phyloP scores from a whole-genome alignment of 75 land plant genomes.

The Cryptomeria japonica region DNA sequence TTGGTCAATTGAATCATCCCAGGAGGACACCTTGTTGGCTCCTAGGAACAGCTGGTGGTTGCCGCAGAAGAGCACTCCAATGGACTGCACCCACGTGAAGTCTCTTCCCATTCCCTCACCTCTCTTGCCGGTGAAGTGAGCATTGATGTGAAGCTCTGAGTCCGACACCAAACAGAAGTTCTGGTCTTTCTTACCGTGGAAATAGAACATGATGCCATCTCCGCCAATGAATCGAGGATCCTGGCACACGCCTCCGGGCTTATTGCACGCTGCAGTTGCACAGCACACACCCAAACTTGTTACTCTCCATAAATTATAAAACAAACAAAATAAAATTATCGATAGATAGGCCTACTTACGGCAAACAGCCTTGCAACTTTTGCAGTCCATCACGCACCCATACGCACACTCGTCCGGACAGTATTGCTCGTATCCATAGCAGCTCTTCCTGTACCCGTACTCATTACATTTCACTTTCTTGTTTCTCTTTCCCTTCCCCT shows the following conservation, averaged over 20 bases:
- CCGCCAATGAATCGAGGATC: too few species aligned
- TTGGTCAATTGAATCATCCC: too few species aligned
- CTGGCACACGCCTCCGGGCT: neutral
- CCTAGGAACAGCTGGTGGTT: slow-evolving; percentile 17
- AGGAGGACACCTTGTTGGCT: slow-evolving; percentile 18
- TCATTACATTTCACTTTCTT: neutral
- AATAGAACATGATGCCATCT: too few species aligned
- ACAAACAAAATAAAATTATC: neutral
- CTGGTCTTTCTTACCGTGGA: too few species aligned
- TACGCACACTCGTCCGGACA: neutral
- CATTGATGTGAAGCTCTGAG: too few species aligned
- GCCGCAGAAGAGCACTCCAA: neutral
- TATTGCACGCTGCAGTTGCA: neutral
- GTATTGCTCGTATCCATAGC: neutral
- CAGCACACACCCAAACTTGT: neutral
- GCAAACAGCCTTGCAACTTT: neutral
- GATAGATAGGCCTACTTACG: too few species aligned
- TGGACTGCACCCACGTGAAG: slow-evolving; percentile 2
- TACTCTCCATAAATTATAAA: neutral
- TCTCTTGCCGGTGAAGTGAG: neutral
- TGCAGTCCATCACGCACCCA: neutral
- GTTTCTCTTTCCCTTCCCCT: neutral
- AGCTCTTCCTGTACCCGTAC: neutral
- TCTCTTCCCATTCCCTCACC: neutral
- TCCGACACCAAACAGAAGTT: too few species aligned